Percentiles rank a stretch among this genome's conserved stretches.
These are phyloP conservation scores for Botrytis fragariae DNA, from an alignment of 2,329 filamentous ascomycete genomes.

Conservation along the genomic window DNA sequence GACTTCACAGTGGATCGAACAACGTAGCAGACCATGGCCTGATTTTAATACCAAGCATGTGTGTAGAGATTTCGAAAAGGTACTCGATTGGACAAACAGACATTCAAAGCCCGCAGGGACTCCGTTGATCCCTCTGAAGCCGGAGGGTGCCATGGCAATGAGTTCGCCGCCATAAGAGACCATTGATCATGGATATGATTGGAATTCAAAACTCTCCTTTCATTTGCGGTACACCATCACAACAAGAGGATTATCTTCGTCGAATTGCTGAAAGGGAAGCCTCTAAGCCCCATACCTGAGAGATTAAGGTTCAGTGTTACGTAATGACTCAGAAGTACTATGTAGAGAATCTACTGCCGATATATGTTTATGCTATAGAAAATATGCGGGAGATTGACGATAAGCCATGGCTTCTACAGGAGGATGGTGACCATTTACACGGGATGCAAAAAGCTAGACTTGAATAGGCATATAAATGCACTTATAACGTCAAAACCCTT, in stretches of 20 bases:
- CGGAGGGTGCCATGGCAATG: constrained; percentile 1
- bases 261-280: constrained; percentile 22
- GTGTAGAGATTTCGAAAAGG: constrained; percentile 6
- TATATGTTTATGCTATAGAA: constrained; percentile 20
- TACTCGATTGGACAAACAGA: not conserved
- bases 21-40: not conserved
- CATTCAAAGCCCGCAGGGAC: constrained; percentile 2
- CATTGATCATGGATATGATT: not conserved
- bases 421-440: constrained; percentile 22
- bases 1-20: constrained; percentile 6
- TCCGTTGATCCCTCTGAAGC: constrained; percentile 7
- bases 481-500: constrained; percentile 18
- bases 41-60: constrained; percentile 11
- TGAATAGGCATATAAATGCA: constrained; percentile 18
- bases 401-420: constrained; percentile 24
- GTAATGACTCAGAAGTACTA: constrained; percentile 25
- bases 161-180: not conserved
- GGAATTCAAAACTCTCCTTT: too few relatives aligned
- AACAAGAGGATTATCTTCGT: constrained; percentile 18
- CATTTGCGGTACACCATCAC: too few relatives aligned
- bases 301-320: constrained; percentile 21
- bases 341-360: constrained; percentile 19
- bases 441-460: constrained; percentile 23
- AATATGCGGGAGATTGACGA: constrained; percentile 17
- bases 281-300: constrained; percentile 13